Base-by-base conservation (phyloP, 257 asterid species). In the Misopates orontium region DNA sequence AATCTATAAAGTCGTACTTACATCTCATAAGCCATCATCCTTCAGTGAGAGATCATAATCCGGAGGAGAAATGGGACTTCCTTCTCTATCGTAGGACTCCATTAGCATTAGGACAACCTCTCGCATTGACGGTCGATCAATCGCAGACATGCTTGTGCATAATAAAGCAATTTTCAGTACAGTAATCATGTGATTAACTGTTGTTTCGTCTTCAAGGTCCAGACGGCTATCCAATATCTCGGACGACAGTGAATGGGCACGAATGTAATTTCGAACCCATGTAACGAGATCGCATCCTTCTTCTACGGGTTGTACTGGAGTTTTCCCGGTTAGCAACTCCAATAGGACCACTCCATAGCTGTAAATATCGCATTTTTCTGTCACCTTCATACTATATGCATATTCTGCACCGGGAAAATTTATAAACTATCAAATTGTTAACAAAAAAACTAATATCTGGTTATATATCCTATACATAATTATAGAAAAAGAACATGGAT, bases 311-410 rank as follows among this genome's bases (percentile, higher is more conserved):
- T 39, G 41, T 17, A 56, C 61, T 3, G 61, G 44, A 10, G 16
- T 56, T 15, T 16, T 14, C 2, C 61, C 61, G 5, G 61, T 14
- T 8, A 56, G 1, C 10, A 56, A 18, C 31, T 56, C 61, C 31
- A 56, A 56, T 18, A 56, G 42, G 31, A 56, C 61, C 8, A 56
- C 61, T 10, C 61, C 61, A 12, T 23, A 56, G 44, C 61, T 56
- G 44, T 56, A 56, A 14, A 56, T 39, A 14, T 56, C 61, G n/a
- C 61, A 23, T 19, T 56, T 56, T 19, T 56, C 61, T n/a, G 28
- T 19, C 2, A 56, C 61, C 21, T 56, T 56, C 18, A 56, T 36
- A 1, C 41, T 56, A 20, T 56, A 56, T 16, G 42, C 61, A 24
- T 56, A 56, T 15, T 56, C 61, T 56, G 28, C 60, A 55, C 19